These are phyloP conservation scores for Karstenula rhodostoma DNA, from an alignment of 2,329 filamentous ascomycete genomes.

Conservation along the genomic window DNA sequence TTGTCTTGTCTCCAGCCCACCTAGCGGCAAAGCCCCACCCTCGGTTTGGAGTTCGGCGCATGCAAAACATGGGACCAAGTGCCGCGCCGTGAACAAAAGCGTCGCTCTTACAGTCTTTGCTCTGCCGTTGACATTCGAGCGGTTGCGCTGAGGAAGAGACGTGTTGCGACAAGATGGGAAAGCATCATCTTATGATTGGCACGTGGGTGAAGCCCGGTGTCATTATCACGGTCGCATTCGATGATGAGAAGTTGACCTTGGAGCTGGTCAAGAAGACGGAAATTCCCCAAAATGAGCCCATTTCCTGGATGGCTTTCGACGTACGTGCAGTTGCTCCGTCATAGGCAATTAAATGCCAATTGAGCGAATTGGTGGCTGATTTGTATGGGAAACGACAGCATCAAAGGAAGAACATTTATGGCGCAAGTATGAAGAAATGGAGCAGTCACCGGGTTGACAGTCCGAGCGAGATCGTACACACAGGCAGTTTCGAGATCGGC, in stretches of 20 bases:
- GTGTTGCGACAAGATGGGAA: conserved; percentile 61
- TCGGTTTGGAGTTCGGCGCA: conserved; percentile 22
- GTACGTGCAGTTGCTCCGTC: conserved; percentile 58
- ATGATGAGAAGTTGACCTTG: conserved; percentile 79
- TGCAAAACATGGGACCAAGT: conserved; percentile 7
- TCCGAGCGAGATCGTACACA: conserved; percentile 78
- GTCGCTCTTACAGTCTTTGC: conserved; percentile 5
- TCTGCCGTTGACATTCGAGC: conserved; percentile 1
- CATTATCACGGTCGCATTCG: conserved; percentile 89
- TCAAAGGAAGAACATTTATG: conserved; percentile 83
- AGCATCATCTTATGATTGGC: conserved; percentile 90
- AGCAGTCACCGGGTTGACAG: conserved; percentile 79
- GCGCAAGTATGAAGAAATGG: conserved; percentile 94
- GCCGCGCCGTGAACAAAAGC: conserved; percentile 7
- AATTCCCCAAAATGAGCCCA: conserved; percentile 83
- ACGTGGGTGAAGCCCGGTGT: conserved; percentile 91
- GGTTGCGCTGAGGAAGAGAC: conserved; percentile 2
- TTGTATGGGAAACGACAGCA: conserved; percentile 61
- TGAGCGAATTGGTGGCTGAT: conserved; percentile 23
- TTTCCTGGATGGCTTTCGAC: conserved; percentile 93
- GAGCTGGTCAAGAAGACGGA: conserved; percentile 80
- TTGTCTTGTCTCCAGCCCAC: conserved; percentile 5
- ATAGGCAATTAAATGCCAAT: background rate
- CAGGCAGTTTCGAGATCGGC: conserved; percentile 74
- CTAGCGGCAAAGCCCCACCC: conserved; percentile 29